These are phyloP conservation scores for Xylariaceae sp. DNA, from an alignment of 2,329 filamentous ascomycete species.

Conservation along the genomic window DNA sequence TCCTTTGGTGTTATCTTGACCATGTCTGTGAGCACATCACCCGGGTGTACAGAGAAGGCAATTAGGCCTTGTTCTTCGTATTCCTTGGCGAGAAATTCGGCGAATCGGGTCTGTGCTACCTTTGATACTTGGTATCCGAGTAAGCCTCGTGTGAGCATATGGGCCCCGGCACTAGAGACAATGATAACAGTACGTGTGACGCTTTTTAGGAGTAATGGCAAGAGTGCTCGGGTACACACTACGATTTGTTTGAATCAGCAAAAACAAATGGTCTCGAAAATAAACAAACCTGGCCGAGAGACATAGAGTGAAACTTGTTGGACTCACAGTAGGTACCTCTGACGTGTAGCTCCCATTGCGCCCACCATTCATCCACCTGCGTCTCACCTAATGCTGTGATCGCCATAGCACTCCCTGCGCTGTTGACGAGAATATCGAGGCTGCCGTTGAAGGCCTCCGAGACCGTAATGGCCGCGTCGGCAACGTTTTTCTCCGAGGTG, in stretches of 20 bases:
- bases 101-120: conserved; percentile 39
- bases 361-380: conserved; percentile 14
- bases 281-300: too few relatives aligned
- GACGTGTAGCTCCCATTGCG: conserved; percentile 15
- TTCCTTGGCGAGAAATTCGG: conserved; percentile 39
- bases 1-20: conserved; percentile 27
- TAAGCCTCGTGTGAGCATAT: conserved; percentile 27
- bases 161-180: conserved; percentile 38
- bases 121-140: conserved; percentile 44
- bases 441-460: conserved; percentile 9
- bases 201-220: conserved; percentile 11
- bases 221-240: conserved; percentile 12
- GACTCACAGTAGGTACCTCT: conserved; percentile 13
- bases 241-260: neutral
- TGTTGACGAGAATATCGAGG: conserved; percentile 35
- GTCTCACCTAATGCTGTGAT: conserved; percentile 19
- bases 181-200: conserved; percentile 34
- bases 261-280: too few relatives aligned
- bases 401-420: conserved; percentile 34
- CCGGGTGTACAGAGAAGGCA: conserved; percentile 39
- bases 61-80: conserved; percentile 38
- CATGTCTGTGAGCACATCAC: conserved; percentile 39
- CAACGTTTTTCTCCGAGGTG: conserved; percentile 24
- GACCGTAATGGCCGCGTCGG: conserved; percentile 20
- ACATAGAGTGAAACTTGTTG: too few relatives aligned